phyloP scores from a whole-genome alignment of 805 yeast genomes.

The Lachancea cidri region DNA sequence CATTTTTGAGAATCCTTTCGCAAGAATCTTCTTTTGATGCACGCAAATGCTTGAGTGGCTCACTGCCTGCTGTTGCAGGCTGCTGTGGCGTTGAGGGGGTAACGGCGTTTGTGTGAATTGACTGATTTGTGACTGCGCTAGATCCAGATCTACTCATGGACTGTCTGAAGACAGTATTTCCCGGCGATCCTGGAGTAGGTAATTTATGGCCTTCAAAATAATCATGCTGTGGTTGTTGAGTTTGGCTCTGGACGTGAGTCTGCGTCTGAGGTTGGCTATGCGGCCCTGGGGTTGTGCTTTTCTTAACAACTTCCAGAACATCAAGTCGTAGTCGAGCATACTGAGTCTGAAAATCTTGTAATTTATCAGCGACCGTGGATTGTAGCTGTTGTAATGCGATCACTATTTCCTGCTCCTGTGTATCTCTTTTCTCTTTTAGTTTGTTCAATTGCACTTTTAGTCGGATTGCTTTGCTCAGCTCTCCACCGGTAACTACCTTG shows the following conservation, averaged over 20 bases:
- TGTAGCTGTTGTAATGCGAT: constrained; percentile 25
- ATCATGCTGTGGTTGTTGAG: constrained; percentile 16
- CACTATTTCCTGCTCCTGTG: constrained; percentile 32
- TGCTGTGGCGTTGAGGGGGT: constrained; percentile 11
- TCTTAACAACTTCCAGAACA: constrained; percentile 27
- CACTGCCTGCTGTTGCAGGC: constrained; percentile 32
- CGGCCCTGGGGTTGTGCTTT: constrained; percentile 3
- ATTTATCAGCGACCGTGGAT: constrained; percentile 20
- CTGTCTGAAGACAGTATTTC: constrained; percentile 3
- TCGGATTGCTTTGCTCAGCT: constrained; percentile 50
- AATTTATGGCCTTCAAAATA: constrained; percentile 17
- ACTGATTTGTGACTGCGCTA: constrained; percentile 1
- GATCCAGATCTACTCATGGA: constrained; percentile 3
- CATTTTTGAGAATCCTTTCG: constrained; percentile 78
- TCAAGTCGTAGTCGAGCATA: constrained; percentile 27
- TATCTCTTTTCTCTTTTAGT: constrained; percentile 29
- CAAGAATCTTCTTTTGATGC: constrained; percentile 92
- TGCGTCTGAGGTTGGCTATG: constrained; percentile 7
- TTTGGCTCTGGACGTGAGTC: not conserved
- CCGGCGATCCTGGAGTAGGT: constrained; percentile 8
- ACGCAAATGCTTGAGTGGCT: constrained; percentile 76
- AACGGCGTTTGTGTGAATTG: constrained; percentile 9
- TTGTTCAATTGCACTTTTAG: constrained; percentile 57
- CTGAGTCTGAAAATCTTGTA: constrained; percentile 31
- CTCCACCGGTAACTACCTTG: constrained; percentile 60